Percentiles rank a stretch among this genome's conserved stretches.
Conservation (phyloP, 768 basidiomycete genomes). For the Suillus variegatus region DNA sequence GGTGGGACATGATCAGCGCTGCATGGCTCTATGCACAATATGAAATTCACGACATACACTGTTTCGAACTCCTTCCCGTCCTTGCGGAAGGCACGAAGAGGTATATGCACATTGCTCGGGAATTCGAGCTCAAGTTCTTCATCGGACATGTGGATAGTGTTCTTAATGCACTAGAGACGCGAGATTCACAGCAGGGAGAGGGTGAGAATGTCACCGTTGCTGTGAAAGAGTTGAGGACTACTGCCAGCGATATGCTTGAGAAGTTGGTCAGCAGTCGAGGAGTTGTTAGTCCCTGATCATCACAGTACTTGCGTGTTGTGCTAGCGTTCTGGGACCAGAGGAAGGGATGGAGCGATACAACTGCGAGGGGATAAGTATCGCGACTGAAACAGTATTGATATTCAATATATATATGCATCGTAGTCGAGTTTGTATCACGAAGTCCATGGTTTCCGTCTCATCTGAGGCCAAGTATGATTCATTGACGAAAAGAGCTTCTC, state of each 20-base stretch:
- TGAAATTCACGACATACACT: too few relatives aligned
- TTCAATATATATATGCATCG: too few relatives aligned
- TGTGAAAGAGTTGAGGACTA: not conserved
- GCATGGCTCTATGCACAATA: accelerated
- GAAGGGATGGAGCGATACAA: not conserved
- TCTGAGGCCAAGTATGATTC: slow-evolving; percentile 79
- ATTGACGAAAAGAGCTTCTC: slow-evolving; percentile 71
- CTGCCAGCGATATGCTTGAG: not conserved
- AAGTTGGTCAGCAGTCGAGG: not conserved
- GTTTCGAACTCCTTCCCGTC: not conserved
- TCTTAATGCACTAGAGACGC: not conserved
- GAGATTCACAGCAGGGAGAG: not conserved
- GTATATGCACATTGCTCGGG: not conserved
- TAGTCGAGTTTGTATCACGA: too few relatives aligned
- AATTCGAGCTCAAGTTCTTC: not conserved
- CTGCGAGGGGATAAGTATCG: not conserved
- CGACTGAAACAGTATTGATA: not conserved
- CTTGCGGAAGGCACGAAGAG: not conserved
- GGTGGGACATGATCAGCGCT: not conserved
- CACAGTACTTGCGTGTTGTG: not conserved
- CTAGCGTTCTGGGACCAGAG: not conserved
- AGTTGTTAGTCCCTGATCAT: not conserved
- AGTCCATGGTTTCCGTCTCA: slow-evolving; percentile 77
- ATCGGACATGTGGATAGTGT: not conserved
- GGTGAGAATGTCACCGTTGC: not conserved